Conservation (phyloP, 306 rosid genomes). For the Dryas drummondii region DNA sequence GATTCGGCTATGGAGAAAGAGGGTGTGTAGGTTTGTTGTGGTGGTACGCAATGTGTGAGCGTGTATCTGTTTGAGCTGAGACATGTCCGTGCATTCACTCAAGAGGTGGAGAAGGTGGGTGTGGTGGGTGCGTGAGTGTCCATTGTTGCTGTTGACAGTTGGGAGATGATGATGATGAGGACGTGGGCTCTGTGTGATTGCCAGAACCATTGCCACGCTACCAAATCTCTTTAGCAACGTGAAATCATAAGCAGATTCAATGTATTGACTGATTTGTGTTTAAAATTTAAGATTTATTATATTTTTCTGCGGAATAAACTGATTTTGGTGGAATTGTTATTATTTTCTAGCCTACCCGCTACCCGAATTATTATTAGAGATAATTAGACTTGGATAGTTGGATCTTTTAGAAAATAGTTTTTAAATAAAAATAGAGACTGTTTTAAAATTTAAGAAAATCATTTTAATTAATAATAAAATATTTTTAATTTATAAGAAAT, state of each 20-base stretch:
- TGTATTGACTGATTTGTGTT: neutral
- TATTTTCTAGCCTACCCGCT: too few relatives aligned
- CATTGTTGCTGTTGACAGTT: constrained; percentile 8
- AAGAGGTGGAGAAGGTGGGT: constrained; percentile 48
- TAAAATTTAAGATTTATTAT: too few relatives aligned
- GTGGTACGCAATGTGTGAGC: constrained; percentile 67
- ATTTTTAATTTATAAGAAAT: too few relatives aligned
- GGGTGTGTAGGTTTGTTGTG: constrained; percentile 37
- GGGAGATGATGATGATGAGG: constrained; percentile 7
- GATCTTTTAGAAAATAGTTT: too few relatives aligned
- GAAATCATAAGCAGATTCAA: neutral
- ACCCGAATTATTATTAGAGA: too few relatives aligned
- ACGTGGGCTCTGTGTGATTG: constrained; percentile 28
- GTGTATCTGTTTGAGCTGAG: constrained; percentile 69
- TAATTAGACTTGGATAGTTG: too few relatives aligned
- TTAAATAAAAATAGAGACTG: too few relatives aligned
- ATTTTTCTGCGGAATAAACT: too few relatives aligned
- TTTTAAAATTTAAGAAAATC: too few relatives aligned
- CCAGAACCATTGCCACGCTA: constrained; percentile 26
- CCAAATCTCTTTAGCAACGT: neutral
- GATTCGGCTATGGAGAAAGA: constrained; percentile 51
- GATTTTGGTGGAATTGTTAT: too few relatives aligned
- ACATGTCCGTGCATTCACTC: constrained; percentile 33
- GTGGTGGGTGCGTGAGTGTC: constrained; percentile 20
- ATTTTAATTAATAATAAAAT: too few relatives aligned